Evolutionary conservation across 192 early-diverging fungal genomes (phyloP).

Genomic region (Coemansia sp.): DNA sequence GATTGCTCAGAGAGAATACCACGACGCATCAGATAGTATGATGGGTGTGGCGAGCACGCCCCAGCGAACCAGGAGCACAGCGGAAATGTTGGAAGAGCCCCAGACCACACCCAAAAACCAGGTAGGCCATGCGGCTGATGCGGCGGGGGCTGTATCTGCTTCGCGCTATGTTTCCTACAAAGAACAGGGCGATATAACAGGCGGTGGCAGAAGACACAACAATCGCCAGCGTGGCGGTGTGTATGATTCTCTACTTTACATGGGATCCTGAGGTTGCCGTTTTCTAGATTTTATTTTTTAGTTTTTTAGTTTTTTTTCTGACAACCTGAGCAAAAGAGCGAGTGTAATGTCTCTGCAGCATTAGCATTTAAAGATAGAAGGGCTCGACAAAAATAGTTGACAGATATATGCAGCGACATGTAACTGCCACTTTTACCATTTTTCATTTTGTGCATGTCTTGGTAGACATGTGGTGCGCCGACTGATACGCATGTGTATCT

Average conservation of each 20-base stretch:
- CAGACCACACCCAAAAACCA: conserved; percentile 48
- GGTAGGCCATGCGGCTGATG: conserved; percentile 28
- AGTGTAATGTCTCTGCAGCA: too few relatives aligned
- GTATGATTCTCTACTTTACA: conserved; percentile 4
- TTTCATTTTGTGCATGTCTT: neutral
- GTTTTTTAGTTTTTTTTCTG: neutral
- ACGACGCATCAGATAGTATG: neutral
- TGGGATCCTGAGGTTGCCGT: conserved; percentile 4
- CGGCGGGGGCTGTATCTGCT: conserved; percentile 17
- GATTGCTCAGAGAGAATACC: neutral
- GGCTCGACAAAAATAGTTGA: too few relatives aligned
- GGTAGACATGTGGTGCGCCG: neutral
- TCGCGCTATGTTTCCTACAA: conserved; percentile 41
- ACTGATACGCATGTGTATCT: neutral
- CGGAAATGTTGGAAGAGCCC: neutral
- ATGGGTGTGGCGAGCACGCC: conserved; percentile 10
- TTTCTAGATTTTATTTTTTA: neutral
- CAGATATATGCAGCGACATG: too few relatives aligned
- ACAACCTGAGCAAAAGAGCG: neutral
- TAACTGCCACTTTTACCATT: too few relatives aligned
- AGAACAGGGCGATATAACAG: conserved; percentile 39
- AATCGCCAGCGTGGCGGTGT: conserved; percentile 29
- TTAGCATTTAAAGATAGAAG: too few relatives aligned
- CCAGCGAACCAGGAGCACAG: conserved; percentile 7
- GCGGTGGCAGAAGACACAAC: conserved; percentile 43